Evolutionary conservation across 805 yeast genomes (phyloP), one percentile per base, ranked within the genome.

Genomic region (Ogataea nitratoaversa): DNA sequence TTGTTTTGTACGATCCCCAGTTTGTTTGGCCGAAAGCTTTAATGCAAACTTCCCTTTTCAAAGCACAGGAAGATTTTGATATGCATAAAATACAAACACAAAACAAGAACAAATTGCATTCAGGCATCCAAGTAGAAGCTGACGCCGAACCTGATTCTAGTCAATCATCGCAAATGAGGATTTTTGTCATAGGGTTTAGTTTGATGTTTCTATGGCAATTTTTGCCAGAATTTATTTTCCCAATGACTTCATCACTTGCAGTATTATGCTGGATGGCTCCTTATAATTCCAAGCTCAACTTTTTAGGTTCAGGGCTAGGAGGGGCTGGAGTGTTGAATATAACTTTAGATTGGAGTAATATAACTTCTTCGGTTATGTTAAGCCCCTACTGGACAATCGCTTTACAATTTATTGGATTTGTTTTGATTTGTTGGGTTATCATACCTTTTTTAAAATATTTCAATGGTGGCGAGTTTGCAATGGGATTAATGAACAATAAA

Each of bases 331-430:
- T 74, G 25, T 51, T 73, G 40, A 74, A 74, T 44, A 54, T 73
- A 19, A 60, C 77, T 1, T 57, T 74, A 24, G 78, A 74, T 44
- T 74, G 79, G 78, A 70, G 76, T 39, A 74, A 74, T 46, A 71
- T 74, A 37, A 70, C 78, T 1, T 71, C 76, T 0, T 52, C 60
- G 6, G 74, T 74, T 32, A 68, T 74, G 76, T 48, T 73, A 12
- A 47, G 65, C 36, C 79, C 79, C 1, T 74, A 72, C 50, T 72
- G 77, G 78, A 69, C 75, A 14, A 74, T 70, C 38, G 68, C 67
- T 14, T 61, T 73, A 33, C 73, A 72, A 47, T 74, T 74, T 50
- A 43, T 59, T 7, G 78, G 72, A 1, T 74, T 71, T 60, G 67
- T 60, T 0, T 13, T 65, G 14, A 65, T 71, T n/a, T 73, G 76